Conservation (phyloP, 208 protist species). For the Leishmania martiniquensis region DNA sequence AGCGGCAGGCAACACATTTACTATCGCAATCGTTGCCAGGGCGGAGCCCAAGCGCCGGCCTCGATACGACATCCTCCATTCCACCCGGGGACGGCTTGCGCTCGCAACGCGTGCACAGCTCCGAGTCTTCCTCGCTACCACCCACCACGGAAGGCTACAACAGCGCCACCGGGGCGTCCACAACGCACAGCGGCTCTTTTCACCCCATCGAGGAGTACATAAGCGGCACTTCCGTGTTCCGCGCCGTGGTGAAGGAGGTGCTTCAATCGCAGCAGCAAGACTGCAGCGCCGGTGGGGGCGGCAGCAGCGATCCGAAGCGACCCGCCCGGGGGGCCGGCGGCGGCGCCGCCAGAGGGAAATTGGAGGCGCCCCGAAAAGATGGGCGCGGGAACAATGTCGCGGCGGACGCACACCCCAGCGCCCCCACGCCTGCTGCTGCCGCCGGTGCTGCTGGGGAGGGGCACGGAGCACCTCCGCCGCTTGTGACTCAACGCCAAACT, state of each 20-base stretch:
- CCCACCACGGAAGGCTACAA: background rate
- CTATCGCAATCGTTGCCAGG: constrained; percentile 15
- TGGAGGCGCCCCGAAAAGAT: background rate
- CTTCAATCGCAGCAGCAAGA: too few relatives aligned
- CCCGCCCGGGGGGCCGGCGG: background rate
- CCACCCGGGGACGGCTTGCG: background rate
- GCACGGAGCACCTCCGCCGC: background rate
- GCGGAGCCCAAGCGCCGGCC: background rate
- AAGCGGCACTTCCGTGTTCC: constrained; percentile 48
- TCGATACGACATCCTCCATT: background rate
- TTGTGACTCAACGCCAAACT: background rate
- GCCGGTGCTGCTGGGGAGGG: background rate
- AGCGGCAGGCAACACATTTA: constrained; percentile 41
- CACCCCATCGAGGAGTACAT: constrained; percentile 68
- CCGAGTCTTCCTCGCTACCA: constrained; percentile 10
- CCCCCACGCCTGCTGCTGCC: background rate
- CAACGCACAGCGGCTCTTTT: background rate
- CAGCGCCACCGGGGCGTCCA: background rate
- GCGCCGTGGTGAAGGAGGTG: constrained; percentile 15
- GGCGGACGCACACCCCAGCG: background rate
- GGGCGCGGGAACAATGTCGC: background rate
- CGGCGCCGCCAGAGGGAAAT: background rate
- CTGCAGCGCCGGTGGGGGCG: too few relatives aligned
- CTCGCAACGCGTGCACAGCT: background rate
- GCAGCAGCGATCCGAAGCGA: background rate